Conservation (phyloP, 257 asterid species). For the Petunia secreta region DNA sequence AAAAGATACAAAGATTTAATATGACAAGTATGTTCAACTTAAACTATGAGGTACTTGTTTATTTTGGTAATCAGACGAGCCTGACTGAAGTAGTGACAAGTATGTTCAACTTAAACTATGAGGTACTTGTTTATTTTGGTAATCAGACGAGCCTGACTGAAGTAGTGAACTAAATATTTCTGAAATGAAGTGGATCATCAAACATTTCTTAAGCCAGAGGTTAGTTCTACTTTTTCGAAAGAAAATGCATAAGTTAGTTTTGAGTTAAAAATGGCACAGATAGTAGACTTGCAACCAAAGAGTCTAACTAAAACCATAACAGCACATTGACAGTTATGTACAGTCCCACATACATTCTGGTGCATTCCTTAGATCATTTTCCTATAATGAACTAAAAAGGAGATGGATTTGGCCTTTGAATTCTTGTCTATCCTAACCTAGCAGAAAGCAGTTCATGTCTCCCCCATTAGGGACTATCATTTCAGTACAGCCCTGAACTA, state of each 20-base stretch:
- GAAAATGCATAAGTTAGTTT: not conserved
- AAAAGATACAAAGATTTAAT: not conserved
- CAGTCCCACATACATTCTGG: not conserved
- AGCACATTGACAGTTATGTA: not conserved
- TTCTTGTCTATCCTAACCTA: not conserved
- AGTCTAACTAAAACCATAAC: not conserved
- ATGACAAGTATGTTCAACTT: not conserved
- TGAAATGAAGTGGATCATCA: constrained; percentile 10
- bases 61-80: not conserved
- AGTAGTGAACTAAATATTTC: not conserved
- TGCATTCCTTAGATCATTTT: not conserved
- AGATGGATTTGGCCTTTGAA: not conserved
- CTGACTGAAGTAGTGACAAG: not conserved
- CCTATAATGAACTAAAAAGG: constrained; percentile 6
- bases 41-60: not conserved
- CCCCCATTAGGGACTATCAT: not conserved
- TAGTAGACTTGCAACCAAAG: not conserved
- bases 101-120: not conserved
- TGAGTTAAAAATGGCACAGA: not conserved
- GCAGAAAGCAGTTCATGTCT: not conserved
- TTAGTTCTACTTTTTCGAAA: not conserved
- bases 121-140: not conserved
- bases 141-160: not conserved
- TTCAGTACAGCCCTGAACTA: constrained; percentile 7
- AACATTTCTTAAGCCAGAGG: not conserved